Evolutionary conservation across 306 rosid species (phyloP).

Genomic region (Oemleria cerasiformis): DNA sequence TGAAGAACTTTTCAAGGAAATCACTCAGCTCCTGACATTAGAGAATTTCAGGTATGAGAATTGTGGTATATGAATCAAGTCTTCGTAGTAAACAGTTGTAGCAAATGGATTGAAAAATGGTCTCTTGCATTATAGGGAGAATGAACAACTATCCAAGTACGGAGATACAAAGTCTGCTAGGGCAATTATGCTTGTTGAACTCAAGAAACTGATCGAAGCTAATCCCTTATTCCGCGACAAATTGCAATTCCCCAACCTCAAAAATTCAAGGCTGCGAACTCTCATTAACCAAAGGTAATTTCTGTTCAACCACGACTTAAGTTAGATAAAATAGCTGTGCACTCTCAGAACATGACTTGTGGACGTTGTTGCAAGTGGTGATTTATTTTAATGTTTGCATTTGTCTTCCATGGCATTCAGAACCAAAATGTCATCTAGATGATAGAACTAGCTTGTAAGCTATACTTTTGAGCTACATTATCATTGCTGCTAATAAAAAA

Average conservation of each 20-base stretch:
- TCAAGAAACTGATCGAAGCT: constrained; percentile 94
- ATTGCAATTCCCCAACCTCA: constrained; percentile 92
- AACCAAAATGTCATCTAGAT: not conserved
- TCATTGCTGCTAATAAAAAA: not conserved
- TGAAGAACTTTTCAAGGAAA: constrained; percentile 92
- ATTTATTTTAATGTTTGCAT: constrained; percentile 5
- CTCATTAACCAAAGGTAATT: constrained; percentile 92
- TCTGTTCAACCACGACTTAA: not conserved
- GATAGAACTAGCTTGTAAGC: not conserved
- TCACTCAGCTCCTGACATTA: constrained; percentile 90
- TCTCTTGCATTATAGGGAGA: constrained; percentile 56
- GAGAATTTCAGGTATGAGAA: constrained; percentile 75
- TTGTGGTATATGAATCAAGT: not conserved
- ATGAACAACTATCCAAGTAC: constrained; percentile 92
- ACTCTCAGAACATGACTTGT: constrained; percentile 11
- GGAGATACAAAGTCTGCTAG: constrained; percentile 97
- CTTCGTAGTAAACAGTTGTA: constrained; percentile 5
- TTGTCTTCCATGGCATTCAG: not conserved
- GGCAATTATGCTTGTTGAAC: constrained; percentile 97
- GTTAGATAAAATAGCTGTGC: not conserved
- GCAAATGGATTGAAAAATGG: constrained; percentile 12
- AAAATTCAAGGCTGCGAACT: constrained; percentile 89
- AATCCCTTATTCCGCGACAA: constrained; percentile 95
- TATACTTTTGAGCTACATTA: not conserved
- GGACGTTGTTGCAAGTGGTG: constrained; percentile 10